Evolutionary conservation across 2,329 filamentous ascomycete genomes (phyloP).

Genomic region (Pezicula radicicola): DNA sequence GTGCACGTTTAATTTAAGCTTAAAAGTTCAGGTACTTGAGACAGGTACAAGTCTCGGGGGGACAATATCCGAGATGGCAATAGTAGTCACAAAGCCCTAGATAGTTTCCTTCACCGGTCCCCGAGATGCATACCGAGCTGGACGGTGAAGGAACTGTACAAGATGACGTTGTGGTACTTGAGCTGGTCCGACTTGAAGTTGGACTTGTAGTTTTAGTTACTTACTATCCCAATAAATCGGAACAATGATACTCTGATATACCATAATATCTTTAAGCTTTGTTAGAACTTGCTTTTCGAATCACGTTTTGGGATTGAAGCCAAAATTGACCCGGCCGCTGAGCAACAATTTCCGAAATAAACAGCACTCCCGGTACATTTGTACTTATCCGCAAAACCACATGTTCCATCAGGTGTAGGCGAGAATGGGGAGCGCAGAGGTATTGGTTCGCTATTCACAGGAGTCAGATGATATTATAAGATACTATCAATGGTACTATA

Average conservation of each 20-base stretch:
- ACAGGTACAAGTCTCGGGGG: too few species aligned
- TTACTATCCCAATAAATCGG: neutral
- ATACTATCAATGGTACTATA: neutral
- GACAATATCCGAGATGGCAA: too few species aligned
- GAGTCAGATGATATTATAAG: neutral
- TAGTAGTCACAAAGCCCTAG: conserved; percentile 33
- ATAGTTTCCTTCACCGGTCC: conserved; percentile 30
- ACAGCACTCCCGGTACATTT: conserved; percentile 1
- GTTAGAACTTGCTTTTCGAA: too few species aligned
- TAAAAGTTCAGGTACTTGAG: too few species aligned
- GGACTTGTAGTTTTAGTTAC: conserved; percentile 2
- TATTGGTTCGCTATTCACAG: neutral
- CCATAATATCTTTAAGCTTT: too few species aligned
- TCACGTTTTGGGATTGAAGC: too few species aligned
- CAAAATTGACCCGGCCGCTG: too few species aligned
- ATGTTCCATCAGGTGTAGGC: conserved; percentile 1
- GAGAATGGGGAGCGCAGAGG: neutral
- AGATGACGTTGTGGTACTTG: conserved; percentile 6
- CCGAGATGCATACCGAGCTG: conserved; percentile 14
- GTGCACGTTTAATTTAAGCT: too few species aligned
- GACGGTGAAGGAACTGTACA: neutral
- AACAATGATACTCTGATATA: neutral
- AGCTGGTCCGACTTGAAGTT: conserved; percentile 6
- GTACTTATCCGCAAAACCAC: conserved; percentile 2
- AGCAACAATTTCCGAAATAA: conserved; percentile 3